phyloP scores from a whole-genome alignment of 2,329 filamentous ascomycete genomes.

The Grosmannia serpens region DNA sequence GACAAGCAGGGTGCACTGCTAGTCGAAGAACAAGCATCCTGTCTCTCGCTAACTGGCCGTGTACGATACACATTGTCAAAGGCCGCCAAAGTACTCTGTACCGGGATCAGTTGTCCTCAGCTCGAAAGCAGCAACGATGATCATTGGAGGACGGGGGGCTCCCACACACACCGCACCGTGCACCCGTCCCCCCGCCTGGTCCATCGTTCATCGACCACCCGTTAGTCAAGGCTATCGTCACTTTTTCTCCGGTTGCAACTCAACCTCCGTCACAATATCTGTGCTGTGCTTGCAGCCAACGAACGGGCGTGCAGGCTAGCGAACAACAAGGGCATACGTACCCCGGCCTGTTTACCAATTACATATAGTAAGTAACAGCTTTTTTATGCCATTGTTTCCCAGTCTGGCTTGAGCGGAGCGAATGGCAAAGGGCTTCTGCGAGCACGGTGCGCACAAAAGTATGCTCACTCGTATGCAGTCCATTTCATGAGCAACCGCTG shows the following conservation, averaged over 20 bases:
- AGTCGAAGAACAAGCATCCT: not conserved
- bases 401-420: no score
- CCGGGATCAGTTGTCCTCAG: not conserved
- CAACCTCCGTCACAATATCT: not conserved
- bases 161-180: not conserved
- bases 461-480: no score
- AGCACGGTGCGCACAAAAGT: no score
- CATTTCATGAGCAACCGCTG: no score
- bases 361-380: not conserved
- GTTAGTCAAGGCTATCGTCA: conserved; percentile 5
- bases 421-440: no score
- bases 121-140: not conserved
- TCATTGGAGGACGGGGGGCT: not conserved
- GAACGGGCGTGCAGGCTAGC: not conserved
- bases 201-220: not conserved
- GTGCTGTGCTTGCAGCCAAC: not conserved
- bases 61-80: not conserved
- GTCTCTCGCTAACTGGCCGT: not conserved
- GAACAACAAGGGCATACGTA: not conserved
- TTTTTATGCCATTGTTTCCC: no score
- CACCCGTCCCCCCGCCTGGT: not conserved
- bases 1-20: not conserved
- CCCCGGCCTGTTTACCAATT: not conserved
- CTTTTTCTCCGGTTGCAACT: conserved; percentile 8
- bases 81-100: not conserved